Evolutionary conservation across 2,329 filamentous ascomycete genomes (phyloP).

Genomic region (Tolypocladium amazonense): DNA sequence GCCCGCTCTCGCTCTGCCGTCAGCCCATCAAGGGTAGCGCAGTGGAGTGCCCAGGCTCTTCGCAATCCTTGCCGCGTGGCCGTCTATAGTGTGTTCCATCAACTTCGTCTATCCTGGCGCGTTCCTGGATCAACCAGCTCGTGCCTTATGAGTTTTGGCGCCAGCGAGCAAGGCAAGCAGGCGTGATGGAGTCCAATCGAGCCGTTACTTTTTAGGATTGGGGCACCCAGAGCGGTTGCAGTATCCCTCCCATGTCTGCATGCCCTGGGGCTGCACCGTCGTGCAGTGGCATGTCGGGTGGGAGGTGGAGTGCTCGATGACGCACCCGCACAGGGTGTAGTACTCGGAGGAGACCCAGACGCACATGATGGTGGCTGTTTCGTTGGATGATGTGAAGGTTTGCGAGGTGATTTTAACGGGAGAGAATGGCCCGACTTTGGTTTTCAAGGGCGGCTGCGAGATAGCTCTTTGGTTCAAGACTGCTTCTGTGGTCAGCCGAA

Average conservation of each 20-base stretch:
- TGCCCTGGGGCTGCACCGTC: constrained; percentile 15
- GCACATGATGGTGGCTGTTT: constrained; percentile 18
- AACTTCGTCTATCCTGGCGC: constrained; percentile 3
- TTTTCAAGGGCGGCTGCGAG: neutral
- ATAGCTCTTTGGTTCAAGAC: neutral
- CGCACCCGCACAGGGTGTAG: constrained; percentile 23
- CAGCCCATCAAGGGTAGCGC: neutral
- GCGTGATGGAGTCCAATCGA: neutral
- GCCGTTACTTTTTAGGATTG: constrained; percentile 11
- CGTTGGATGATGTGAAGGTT: neutral
- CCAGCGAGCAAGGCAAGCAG: neutral
- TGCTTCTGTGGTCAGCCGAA: constrained; percentile 3
- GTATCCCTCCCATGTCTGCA: constrained; percentile 19
- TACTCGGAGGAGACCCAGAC: constrained; percentile 19
- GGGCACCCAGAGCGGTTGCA: constrained; percentile 20
- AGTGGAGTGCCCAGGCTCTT: constrained; percentile 2
- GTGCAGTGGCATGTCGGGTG: constrained; percentile 19
- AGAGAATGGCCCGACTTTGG: neutral
- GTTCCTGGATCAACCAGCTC: neutral
- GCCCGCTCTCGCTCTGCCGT: neutral
- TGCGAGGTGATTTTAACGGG: neutral
- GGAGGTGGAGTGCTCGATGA: constrained; percentile 7
- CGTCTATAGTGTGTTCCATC: constrained; percentile 12
- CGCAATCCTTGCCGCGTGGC: constrained; percentile 11
- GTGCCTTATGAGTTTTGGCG: neutral